phyloP scores from a whole-genome alignment of 2,329 filamentous ascomycete genomes.

The Huntiella bhutanensis region DNA sequence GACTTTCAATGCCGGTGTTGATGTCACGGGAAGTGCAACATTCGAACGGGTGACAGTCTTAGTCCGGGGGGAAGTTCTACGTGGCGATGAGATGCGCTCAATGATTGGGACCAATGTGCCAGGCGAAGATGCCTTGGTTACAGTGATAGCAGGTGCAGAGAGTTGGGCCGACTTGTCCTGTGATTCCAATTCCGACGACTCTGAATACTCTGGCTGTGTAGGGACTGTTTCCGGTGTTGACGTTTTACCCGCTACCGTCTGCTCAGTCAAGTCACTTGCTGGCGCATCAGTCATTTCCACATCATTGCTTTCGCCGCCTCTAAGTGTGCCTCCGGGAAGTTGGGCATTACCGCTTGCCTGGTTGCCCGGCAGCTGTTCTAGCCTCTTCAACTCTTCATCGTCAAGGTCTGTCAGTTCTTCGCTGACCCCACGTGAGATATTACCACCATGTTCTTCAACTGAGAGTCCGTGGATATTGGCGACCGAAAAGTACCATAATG shows the following conservation, averaged over 20 bases:
- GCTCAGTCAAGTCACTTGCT: background rate
- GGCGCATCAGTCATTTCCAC: conserved; percentile 10
- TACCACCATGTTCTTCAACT: conserved; percentile 42
- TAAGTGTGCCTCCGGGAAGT: background rate
- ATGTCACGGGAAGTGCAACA: too few species aligned
- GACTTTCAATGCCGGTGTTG: too few species aligned
- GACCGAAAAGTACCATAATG: conserved; percentile 8
- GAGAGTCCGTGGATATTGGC: conserved; percentile 8
- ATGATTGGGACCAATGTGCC: background rate
- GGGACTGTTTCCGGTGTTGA: background rate
- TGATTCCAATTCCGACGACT: conserved; percentile 11
- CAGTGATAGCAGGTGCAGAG: conserved; percentile 12
- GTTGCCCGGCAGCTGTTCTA: conserved; percentile 19
- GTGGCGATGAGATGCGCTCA: conserved; percentile 3
- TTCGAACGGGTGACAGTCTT: too few species aligned
- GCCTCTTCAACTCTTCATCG: conserved; percentile 66
- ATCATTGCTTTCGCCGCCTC: background rate
- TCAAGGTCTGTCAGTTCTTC: conserved; percentile 85
- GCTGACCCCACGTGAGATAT: conserved; percentile 49
- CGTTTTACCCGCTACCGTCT: background rate
- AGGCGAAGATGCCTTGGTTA: conserved; percentile 13
- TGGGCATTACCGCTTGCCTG: background rate
- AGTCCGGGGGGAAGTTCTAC: background rate
- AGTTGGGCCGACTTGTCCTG: background rate
- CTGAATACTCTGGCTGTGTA: background rate